These are phyloP conservation scores for Amesomyces nigricolor DNA, from an alignment of 2,329 filamentous ascomycete genomes.

Conservation along the genomic window DNA sequence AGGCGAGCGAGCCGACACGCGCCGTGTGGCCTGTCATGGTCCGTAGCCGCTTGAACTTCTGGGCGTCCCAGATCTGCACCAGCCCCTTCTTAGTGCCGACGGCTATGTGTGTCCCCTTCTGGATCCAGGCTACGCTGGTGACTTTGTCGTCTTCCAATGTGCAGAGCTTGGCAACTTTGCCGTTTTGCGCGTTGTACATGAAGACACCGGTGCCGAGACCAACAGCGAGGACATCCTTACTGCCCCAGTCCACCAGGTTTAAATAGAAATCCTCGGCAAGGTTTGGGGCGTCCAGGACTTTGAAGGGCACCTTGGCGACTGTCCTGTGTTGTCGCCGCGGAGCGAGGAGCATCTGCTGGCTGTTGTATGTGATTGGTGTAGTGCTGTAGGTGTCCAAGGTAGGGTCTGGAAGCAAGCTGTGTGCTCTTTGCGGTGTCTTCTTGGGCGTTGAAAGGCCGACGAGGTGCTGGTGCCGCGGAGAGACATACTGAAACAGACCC, in stretches of 20 bases:
- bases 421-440: conserved; percentile 80
- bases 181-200: conserved; percentile 94
- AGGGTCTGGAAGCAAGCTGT: conserved; percentile 83
- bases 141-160: conserved; percentile 89
- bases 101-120: conserved; percentile 90
- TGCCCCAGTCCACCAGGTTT: conserved; percentile 96
- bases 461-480: conserved; percentile 63
- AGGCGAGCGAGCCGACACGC: conserved; percentile 87
- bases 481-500: conserved; percentile 91
- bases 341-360: conserved; percentile 87
- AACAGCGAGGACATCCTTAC: conserved; percentile 87
- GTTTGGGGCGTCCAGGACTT: conserved; percentile 93
- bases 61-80: conserved; percentile 96
- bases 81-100: conserved; percentile 92
- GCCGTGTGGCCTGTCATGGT: conserved; percentile 97
- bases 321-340: conserved; percentile 82
- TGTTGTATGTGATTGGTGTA: conserved; percentile 87
- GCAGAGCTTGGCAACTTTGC: conserved; percentile 88
- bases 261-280: conserved; percentile 96
- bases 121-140: conserved; percentile 97
- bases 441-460: conserved; percentile 83
- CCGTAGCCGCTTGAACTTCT: conserved; percentile 73
- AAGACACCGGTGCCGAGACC: conserved; percentile 91
- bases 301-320: conserved; percentile 95
- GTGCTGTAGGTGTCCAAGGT: conserved; percentile 91